These are phyloP conservation scores for Cornus suecica DNA, from an alignment of 148 eudicot species.

Conservation along the genomic window DNA sequence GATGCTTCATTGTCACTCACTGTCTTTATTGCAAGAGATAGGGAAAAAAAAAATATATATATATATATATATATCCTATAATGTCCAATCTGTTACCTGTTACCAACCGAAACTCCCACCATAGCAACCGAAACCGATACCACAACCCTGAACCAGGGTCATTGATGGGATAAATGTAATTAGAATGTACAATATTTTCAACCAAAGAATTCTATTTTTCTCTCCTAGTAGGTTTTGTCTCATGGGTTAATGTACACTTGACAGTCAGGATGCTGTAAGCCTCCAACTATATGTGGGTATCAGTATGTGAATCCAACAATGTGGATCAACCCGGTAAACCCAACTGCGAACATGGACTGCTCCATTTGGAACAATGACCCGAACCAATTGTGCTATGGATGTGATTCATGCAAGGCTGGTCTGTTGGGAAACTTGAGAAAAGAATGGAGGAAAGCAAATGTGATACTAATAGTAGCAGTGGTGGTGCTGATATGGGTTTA, in stretches of 20 bases:
- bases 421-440: constrained; percentile 62
- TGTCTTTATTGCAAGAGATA: background rate
- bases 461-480: constrained; percentile 58
- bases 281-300: constrained; percentile 66
- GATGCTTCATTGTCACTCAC: background rate
- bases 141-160: no score
- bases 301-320: constrained; percentile 61
- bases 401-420: constrained; percentile 77
- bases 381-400: constrained; percentile 65
- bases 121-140: no score
- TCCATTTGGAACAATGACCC: constrained; percentile 63
- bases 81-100: no score
- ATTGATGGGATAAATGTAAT: no score
- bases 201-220: no score
- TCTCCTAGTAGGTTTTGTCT: no score
- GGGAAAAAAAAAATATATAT: background rate
- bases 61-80: no score
- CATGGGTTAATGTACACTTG: background rate
- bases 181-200: no score
- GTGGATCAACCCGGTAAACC: constrained; percentile 61
- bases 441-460: constrained; percentile 74
- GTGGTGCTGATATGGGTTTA: constrained; percentile 69
- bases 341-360: constrained; percentile 55
- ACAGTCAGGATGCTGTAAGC: constrained; percentile 84
- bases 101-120: no score